Conservation (phyloP, 495 filamentous ascomycete species). For the Tirmania nivea region DNA sequence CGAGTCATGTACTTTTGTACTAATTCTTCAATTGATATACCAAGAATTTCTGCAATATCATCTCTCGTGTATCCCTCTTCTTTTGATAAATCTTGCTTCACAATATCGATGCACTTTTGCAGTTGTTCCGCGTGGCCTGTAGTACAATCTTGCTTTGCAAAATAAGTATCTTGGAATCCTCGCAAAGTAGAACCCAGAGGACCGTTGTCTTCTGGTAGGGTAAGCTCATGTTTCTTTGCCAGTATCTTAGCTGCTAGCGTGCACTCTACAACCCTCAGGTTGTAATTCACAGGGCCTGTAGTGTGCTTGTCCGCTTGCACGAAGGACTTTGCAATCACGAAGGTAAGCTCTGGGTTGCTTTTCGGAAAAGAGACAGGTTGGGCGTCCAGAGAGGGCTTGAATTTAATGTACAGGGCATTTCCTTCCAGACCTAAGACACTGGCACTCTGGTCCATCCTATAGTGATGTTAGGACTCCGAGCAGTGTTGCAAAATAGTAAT, state of each 20-base stretch:
- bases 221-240: slow-evolving; percentile 36
- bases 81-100: slow-evolving; percentile 40
- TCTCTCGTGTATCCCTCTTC: slow-evolving; percentile 70
- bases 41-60: slow-evolving; percentile 57
- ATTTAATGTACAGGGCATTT: slow-evolving; percentile 73
- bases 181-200: slow-evolving; percentile 67
- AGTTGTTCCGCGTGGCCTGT: slow-evolving; percentile 43
- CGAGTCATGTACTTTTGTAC: slow-evolving; percentile 52
- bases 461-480: neutral
- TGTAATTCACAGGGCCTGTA: slow-evolving; percentile 82
- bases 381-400: slow-evolving; percentile 57
- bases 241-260: slow-evolving; percentile 65
- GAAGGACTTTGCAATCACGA: slow-evolving; percentile 87
- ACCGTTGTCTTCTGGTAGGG: slow-evolving; percentile 54
- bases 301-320: slow-evolving; percentile 86
- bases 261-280: slow-evolving; percentile 89
- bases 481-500: too few species aligned
- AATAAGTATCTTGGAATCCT: slow-evolving; percentile 67
- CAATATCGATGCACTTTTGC: slow-evolving; percentile 40
- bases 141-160: slow-evolving; percentile 31
- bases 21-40: slow-evolving; percentile 45
- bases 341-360: slow-evolving; percentile 60
- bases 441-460: slow-evolving; percentile 88
- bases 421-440: slow-evolving; percentile 77
- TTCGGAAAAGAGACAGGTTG: slow-evolving; percentile 66